phyloP scores from a whole-genome alignment of 139 green algal genomes.

The Closterium sp. region DNA sequence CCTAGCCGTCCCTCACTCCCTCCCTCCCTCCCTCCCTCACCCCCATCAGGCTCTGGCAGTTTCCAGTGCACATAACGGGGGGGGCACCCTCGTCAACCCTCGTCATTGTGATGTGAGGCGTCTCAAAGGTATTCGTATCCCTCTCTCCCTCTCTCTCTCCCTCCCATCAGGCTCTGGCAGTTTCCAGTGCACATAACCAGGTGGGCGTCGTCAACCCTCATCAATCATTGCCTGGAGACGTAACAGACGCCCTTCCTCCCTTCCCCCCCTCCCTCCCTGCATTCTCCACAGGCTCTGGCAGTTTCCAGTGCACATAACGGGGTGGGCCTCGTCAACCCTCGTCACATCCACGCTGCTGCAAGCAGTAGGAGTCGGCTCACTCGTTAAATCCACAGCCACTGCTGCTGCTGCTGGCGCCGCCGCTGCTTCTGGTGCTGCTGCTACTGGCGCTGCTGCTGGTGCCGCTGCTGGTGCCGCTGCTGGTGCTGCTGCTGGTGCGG shows the following conservation, averaged over 20 bases:
- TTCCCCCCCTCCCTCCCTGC: background rate
- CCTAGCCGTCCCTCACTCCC: background rate
- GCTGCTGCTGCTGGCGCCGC: constrained; percentile 2
- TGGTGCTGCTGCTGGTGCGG: no score
- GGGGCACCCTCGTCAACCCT: constrained; percentile 20
- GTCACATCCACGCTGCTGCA: constrained; percentile 53
- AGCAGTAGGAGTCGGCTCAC: constrained; percentile 37
- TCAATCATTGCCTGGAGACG: no score
- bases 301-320: constrained; percentile 50
- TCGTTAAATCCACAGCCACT: background rate
- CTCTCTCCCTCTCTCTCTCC: background rate
- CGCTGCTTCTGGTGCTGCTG: background rate
- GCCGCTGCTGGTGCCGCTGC: background rate
- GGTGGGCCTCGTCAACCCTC: constrained; percentile 35
- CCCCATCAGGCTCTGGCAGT: constrained; percentile 42
- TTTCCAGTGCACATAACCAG: constrained; percentile 49
- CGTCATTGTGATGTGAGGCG: no score
- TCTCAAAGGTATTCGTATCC: no score
- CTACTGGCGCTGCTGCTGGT: background rate
- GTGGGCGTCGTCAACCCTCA: constrained; percentile 11
- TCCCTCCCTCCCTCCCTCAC: background rate
- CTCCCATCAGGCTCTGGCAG: constrained; percentile 36
- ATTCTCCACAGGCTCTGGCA: constrained; percentile 33
- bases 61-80: constrained; percentile 47
- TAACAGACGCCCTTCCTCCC: no score